Percentiles rank a stretch among this genome's conserved stretches.
phyloP scores from a whole-genome alignment of 1,284 basidiomycete genomes.

The Ceratobasidium sp. region DNA sequence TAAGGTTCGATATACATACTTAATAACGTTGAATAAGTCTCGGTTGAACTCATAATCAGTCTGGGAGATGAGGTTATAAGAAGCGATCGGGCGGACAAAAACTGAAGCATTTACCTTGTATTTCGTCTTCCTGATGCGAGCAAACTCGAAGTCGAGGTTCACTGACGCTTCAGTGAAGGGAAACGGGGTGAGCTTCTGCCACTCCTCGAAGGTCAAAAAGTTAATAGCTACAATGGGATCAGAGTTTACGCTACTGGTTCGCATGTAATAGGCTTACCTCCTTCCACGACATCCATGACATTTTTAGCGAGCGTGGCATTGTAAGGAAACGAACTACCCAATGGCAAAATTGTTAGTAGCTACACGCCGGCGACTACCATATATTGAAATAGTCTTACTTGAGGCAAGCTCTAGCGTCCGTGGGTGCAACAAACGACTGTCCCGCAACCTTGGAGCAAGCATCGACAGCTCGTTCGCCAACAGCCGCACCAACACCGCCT shows the following conservation, averaged over 20 bases:
- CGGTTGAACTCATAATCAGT: slow-evolving; percentile 75
- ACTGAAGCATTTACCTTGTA: slow-evolving; percentile 57
- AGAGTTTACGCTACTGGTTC: background rate
- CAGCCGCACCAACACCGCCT: background rate
- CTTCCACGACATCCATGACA: slow-evolving; percentile 55
- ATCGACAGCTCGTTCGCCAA: slow-evolving; percentile 54
- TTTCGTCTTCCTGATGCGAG: slow-evolving; percentile 63
- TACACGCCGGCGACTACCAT: background rate
- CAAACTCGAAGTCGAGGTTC: slow-evolving; percentile 67
- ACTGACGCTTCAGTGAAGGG: slow-evolving; percentile 73
- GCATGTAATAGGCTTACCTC: background rate
- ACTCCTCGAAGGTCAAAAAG: slow-evolving; percentile 76
- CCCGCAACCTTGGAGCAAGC: slow-evolving; percentile 68
- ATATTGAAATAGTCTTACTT: slow-evolving; percentile 4
- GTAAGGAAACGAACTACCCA: slow-evolving; percentile 69
- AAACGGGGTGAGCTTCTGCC: slow-evolving; percentile 69
- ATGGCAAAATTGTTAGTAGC: background rate
- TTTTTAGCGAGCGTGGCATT: slow-evolving; percentile 74
- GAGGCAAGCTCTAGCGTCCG: slow-evolving; percentile 70
- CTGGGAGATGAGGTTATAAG: slow-evolving; percentile 53
- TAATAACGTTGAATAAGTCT: slow-evolving; percentile 69
- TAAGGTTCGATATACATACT: slow-evolving; percentile 9
- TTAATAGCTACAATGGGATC: slow-evolving; percentile 63
- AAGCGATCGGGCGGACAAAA: slow-evolving; percentile 52
- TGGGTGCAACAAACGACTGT: slow-evolving; percentile 63